These are phyloP conservation scores for Aspergillus sclerotioniger DNA, from an alignment of 495 filamentous ascomycete species.

Conservation along the genomic window DNA sequence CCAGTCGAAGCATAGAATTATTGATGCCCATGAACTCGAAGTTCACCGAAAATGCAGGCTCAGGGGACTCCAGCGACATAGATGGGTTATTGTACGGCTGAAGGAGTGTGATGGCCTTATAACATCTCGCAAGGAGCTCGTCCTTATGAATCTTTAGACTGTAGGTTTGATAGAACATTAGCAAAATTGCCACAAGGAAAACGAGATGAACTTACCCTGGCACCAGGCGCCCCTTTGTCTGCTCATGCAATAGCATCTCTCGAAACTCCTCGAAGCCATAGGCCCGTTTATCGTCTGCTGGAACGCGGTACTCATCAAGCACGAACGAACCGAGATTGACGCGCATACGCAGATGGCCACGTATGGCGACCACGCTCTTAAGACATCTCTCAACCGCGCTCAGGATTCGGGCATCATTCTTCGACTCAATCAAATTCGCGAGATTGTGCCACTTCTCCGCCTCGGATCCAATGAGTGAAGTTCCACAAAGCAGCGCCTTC, in stretches of 20 bases:
- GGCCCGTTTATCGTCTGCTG: constrained; percentile 28
- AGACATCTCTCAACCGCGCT: constrained; percentile 30
- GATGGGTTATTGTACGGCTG: constrained; percentile 42
- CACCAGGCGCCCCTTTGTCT: constrained; percentile 37
- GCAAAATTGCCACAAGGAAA: background rate
- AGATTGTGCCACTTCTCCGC: constrained; percentile 15
- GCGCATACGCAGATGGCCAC: constrained; percentile 50
- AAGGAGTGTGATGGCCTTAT: constrained; percentile 43
- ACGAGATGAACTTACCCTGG: constrained; percentile 32
- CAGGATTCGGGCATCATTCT: constrained; percentile 28
- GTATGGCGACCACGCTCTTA: constrained; percentile 29
- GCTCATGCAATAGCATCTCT: constrained; percentile 39
- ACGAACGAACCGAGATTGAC: constrained; percentile 56
- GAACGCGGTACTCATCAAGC: constrained; percentile 42
- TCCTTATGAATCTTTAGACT: constrained; percentile 27
- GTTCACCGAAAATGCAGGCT: constrained; percentile 35
- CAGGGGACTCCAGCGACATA: constrained; percentile 22
- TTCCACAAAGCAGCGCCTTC: constrained; percentile 18
- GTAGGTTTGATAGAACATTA: background rate
- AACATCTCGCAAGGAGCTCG: constrained; percentile 25
- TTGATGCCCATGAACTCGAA: constrained; percentile 40
- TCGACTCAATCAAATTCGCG: constrained; percentile 18
- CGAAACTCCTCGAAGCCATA: constrained; percentile 52
- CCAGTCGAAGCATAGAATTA: constrained; percentile 33
- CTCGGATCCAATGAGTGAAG: constrained; percentile 1